phyloP scores from a whole-genome alignment of 176 grass and related monocot species.

The Eleusine coracana region DNA sequence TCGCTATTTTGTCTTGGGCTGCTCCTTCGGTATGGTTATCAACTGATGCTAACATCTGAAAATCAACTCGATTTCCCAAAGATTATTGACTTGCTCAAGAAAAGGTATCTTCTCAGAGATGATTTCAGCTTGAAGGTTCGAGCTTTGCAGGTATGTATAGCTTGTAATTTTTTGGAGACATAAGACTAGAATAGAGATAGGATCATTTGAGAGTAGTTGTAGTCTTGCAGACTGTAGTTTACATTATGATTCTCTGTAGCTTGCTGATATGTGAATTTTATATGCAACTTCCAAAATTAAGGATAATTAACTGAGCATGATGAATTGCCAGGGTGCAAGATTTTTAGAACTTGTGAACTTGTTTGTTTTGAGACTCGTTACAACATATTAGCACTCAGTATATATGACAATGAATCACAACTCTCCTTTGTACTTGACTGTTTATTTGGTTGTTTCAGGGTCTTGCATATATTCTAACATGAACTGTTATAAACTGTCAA shows the following conservation, averaged over 20 bases:
- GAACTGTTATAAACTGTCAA: conserved; percentile 11
- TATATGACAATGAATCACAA: neutral
- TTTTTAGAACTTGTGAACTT: neutral
- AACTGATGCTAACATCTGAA: conserved; percentile 71
- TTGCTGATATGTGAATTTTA: neutral
- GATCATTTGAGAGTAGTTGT: neutral
- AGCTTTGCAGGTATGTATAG: conserved; percentile 73
- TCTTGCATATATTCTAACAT: conserved; percentile 25
- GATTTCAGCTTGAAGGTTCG: conserved; percentile 95
- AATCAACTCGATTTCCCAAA: conserved; percentile 75
- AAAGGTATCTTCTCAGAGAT: conserved; percentile 68
- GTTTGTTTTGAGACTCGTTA: neutral
- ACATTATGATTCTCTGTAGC: neutral
- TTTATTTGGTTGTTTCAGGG: conserved; percentile 34
- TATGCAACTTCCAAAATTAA: neutral
- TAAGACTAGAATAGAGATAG: neutral
- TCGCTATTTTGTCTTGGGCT: conserved; percentile 96
- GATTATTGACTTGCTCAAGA: conserved; percentile 76
- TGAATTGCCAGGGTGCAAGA: neutral
- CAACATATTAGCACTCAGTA: neutral
- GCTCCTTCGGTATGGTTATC: conserved; percentile 89
- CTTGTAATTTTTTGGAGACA: conserved; percentile 30
- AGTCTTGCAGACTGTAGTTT: neutral
- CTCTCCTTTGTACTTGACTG: conserved; percentile 4
- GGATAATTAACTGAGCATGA: neutral